These are phyloP conservation scores for Phaeotremella skinneri DNA, from an alignment of 768 basidiomycete species.

Conservation along the genomic window DNA sequence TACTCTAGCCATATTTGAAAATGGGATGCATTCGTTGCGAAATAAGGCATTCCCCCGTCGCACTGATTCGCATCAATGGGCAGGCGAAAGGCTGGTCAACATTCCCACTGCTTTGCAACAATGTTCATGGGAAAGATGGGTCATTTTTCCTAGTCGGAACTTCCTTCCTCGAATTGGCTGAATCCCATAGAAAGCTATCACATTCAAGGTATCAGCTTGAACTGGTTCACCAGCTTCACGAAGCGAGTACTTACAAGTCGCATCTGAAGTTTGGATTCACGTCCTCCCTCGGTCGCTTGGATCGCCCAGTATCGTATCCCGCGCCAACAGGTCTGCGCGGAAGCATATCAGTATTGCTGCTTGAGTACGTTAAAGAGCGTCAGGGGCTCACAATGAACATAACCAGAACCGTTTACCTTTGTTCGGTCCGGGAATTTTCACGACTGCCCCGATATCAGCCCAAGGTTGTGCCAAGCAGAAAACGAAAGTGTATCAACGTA, in stretches of 20 bases:
- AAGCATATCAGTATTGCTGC: background rate
- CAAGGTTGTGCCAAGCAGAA: background rate
- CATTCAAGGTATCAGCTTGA: background rate
- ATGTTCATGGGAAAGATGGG: too few species aligned
- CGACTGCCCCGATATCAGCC: conserved; percentile 26
- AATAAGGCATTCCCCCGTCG: too few species aligned
- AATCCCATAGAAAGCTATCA: conserved; percentile 49
- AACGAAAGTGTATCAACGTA: conserved; percentile 19
- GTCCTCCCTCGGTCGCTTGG: conserved; percentile 47
- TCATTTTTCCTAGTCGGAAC: background rate
- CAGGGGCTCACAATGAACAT: conserved; percentile 45
- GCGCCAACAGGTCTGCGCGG: conserved; percentile 46
- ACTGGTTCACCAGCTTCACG: too few species aligned
- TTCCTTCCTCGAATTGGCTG: conserved; percentile 43
- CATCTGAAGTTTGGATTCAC: conserved; percentile 49
- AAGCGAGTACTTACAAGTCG: conserved; percentile 43
- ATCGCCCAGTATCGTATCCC: conserved; percentile 47
- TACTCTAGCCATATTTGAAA: too few species aligned
- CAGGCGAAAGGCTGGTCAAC: too few species aligned
- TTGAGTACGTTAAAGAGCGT: background rate
- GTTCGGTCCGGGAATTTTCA: conserved; percentile 50
- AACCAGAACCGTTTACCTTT: conserved; percentile 52
- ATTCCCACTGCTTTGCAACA: too few species aligned
- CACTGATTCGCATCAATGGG: too few species aligned
- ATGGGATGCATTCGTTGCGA: too few species aligned